Evolutionary conservation across 306 rosid genomes (phyloP).

Genomic region (Trifolium pratense): DNA sequence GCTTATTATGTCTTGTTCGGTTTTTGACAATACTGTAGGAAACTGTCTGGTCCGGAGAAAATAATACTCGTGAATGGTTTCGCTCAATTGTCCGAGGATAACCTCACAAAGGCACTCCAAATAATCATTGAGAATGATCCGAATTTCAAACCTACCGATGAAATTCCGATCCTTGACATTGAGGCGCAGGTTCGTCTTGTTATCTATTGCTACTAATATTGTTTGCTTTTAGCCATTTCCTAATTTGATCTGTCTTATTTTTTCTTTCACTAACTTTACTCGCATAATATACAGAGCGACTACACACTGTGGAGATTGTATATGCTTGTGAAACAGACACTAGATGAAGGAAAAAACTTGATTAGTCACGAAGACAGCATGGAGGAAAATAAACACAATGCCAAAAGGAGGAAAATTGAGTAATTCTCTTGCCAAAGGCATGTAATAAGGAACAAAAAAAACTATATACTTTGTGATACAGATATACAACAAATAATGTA

Average conservation of each 20-base stretch:
- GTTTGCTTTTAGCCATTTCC: background rate
- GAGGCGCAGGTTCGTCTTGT: constrained; percentile 66
- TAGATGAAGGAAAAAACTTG: constrained; percentile 37
- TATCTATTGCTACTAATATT: constrained; percentile 13
- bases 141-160: constrained; percentile 57
- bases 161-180: constrained; percentile 71
- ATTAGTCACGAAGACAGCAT: constrained; percentile 34
- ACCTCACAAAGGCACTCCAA: constrained; percentile 63
- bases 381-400: constrained; percentile 47
- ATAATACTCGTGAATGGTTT: constrained; percentile 54
- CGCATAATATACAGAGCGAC: constrained; percentile 55
- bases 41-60: constrained; percentile 66
- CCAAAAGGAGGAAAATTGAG: constrained; percentile 53
- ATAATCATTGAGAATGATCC: constrained; percentile 67
- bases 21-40: constrained; percentile 49
- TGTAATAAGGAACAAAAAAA: constrained; percentile 34
- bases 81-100: constrained; percentile 58
- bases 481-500: constrained; percentile 5
- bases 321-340: constrained; percentile 59
- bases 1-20: background rate
- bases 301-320: constrained; percentile 67
- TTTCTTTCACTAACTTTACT: constrained; percentile 19
- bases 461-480: constrained; percentile 46
- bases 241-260: background rate
- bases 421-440: constrained; percentile 52